phyloP scores from a whole-genome alignment of 2,329 filamentous ascomycete genomes.

The Xylariales sp. region DNA sequence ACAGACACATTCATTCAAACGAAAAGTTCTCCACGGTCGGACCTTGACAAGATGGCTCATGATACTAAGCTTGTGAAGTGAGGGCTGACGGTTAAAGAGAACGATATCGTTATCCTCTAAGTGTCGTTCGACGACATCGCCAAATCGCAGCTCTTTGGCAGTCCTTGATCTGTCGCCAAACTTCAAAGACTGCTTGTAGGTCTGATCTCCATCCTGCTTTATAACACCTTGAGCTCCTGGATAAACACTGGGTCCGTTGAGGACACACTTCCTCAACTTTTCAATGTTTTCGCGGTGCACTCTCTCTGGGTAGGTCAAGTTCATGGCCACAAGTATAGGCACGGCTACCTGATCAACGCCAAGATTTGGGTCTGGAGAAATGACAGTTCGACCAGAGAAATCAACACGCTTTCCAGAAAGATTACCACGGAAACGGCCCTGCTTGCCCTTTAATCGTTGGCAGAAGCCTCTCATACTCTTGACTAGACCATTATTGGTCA shows the following conservation, averaged over 20 bases:
- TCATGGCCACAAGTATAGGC: conserved; percentile 87
- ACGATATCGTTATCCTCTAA: conserved; percentile 94
- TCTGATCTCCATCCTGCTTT: conserved; percentile 55
- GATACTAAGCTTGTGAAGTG: conserved; percentile 97
- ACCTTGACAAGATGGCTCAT: conserved; percentile 93
- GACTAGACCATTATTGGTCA: conserved; percentile 82
- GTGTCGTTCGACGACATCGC: conserved; percentile 91
- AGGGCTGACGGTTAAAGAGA: conserved; percentile 96
- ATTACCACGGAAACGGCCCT: conserved; percentile 95
- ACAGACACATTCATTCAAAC: conserved; percentile 96
- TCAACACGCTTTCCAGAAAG: conserved; percentile 97
- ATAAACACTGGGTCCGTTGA: conserved; percentile 73
- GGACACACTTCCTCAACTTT: conserved; percentile 70
- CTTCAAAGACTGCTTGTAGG: conserved; percentile 69
- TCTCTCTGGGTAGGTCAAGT: conserved; percentile 90
- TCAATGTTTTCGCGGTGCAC: conserved; percentile 81
- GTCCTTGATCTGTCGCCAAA: conserved; percentile 67
- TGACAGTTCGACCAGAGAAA: conserved; percentile 95
- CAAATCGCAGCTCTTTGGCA: conserved; percentile 72
- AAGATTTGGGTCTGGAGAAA: conserved; percentile 93
- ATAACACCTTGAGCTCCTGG: conserved; percentile 83
- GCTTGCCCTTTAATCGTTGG: conserved; percentile 93
- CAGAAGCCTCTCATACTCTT: conserved; percentile 88
- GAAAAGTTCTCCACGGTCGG: conserved; percentile 91
- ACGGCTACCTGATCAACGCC: conserved; percentile 92